Conservation (phyloP, 306 rosid species). For the Morella rubra region DNA sequence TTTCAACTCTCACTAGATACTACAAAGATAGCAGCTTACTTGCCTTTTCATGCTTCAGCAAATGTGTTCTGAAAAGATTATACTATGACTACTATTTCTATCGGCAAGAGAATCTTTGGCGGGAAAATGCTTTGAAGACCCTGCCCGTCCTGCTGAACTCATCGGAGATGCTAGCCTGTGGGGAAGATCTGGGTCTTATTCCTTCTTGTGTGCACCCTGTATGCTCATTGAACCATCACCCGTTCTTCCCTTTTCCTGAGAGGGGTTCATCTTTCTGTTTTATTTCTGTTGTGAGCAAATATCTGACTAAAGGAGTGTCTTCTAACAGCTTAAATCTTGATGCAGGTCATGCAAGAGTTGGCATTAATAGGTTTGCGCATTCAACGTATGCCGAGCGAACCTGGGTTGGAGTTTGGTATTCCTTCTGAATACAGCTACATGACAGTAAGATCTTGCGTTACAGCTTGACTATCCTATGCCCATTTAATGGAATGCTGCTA, state of each 20-base stretch:
- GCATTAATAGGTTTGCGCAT: constrained; percentile 90
- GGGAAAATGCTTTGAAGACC: constrained; percentile 88
- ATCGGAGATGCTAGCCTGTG: constrained; percentile 91
- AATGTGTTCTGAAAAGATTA: constrained; percentile 72
- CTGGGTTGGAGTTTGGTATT: constrained; percentile 83
- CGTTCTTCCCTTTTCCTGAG: constrained; percentile 3
- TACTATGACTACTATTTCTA: constrained; percentile 92
- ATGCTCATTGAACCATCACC: constrained; percentile 34
- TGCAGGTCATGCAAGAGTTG: constrained; percentile 95
- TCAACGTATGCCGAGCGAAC: constrained; percentile 94
- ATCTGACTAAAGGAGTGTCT: background rate
- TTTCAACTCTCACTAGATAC: constrained; percentile 18
- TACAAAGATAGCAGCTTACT: constrained; percentile 25
- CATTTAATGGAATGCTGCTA: background rate
- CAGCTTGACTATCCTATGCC: constrained; percentile 3
- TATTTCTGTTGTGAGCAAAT: background rate
- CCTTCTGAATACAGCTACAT: constrained; percentile 91
- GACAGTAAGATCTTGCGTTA: constrained; percentile 58
- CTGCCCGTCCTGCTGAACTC: constrained; percentile 86
- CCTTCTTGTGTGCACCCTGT: constrained; percentile 98
- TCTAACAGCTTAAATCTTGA: constrained; percentile 18
- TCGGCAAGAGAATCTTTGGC: constrained; percentile 96
- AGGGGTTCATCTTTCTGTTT: background rate
- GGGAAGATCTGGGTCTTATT: constrained; percentile 97
- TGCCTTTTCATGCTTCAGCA: constrained; percentile 49